Evolutionary conservation across 768 basidiomycete species (phyloP).

Genomic region (Pulveroboletus sp.): DNA sequence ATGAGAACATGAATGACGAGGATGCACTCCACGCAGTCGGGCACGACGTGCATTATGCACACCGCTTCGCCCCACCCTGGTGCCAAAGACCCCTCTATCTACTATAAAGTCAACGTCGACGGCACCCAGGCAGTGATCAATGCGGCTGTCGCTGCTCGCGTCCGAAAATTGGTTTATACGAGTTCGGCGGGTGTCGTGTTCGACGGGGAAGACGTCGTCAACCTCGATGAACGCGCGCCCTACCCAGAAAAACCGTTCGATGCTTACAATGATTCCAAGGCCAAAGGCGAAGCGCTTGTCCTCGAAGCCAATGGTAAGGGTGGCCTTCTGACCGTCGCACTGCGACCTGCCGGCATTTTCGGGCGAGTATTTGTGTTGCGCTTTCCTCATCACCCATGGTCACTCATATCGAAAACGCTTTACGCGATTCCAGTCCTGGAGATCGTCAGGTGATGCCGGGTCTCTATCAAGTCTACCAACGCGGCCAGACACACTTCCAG

Average conservation of each 20-base stretch:
- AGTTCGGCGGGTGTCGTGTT: constrained; percentile 90
- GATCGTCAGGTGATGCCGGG: constrained; percentile 83
- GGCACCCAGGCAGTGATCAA: constrained; percentile 84
- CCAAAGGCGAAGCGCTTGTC: constrained; percentile 78
- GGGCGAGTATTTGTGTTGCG: constrained; percentile 51
- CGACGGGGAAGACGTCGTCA: constrained; percentile 73
- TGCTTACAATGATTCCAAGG: constrained; percentile 93
- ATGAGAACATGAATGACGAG: neutral
- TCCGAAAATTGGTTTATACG: constrained; percentile 90
- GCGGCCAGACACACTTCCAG: constrained; percentile 85
- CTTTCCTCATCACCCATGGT: neutral
- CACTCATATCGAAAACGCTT: neutral
- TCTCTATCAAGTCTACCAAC: constrained; percentile 73
- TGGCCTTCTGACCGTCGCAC: constrained; percentile 81
- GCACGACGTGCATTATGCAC: constrained; percentile 89
- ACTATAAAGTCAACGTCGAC: constrained; percentile 90
- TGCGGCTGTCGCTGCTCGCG: constrained; percentile 65
- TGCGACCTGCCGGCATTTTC: constrained; percentile 93
- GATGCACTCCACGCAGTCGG: constrained; percentile 43
- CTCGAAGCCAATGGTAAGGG: constrained; percentile 81
- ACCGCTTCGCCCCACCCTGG: constrained; percentile 84
- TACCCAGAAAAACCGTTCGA: constrained; percentile 74
- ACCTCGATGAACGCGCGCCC: constrained; percentile 83
- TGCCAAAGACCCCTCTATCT: constrained; percentile 62
- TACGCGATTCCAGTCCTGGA: constrained; percentile 58